A percentile compares a stretch with the other conserved stretches of the same genome.
Evolutionary conservation across 139 green algal genomes (phyloP).

Genomic region (Diplosphaera chodatii): DNA sequence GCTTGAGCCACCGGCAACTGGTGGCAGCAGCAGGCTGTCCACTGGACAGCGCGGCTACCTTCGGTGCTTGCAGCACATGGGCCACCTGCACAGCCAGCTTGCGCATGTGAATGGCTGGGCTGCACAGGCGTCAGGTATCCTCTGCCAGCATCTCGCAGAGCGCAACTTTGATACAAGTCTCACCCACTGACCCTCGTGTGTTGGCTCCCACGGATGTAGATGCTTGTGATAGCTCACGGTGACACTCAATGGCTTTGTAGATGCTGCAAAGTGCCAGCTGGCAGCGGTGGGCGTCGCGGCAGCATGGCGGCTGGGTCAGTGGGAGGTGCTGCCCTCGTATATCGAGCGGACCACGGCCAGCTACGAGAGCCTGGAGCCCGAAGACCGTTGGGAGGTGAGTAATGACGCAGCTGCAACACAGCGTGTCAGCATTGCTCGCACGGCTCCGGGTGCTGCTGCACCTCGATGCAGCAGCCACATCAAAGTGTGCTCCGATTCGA

Average conservation of each 20-base stretch:
- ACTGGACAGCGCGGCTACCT: slow-evolving; percentile 48
- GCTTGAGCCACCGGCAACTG: background rate
- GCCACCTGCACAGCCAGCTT: slow-evolving; percentile 73
- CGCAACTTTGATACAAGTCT: too few relatives aligned
- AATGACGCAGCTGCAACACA: too few relatives aligned
- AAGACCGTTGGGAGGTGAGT: slow-evolving; percentile 55
- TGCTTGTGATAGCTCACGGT: too few relatives aligned
- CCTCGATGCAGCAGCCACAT: background rate
- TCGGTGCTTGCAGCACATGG: slow-evolving; percentile 64
- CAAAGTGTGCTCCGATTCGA: too few relatives aligned
- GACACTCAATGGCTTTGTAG: background rate
- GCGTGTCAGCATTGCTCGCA: too few relatives aligned
- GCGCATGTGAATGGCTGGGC: slow-evolving; percentile 58
- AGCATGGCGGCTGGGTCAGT: slow-evolving; percentile 83
- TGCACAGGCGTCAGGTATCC: background rate
- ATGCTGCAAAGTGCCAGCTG: slow-evolving; percentile 35
- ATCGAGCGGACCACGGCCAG: slow-evolving; percentile 19
- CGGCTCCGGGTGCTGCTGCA: too few relatives aligned
- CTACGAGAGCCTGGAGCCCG: slow-evolving; percentile 16
- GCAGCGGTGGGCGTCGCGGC: slow-evolving; percentile 63
- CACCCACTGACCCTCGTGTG: too few relatives aligned
- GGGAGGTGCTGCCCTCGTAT: slow-evolving; percentile 65
- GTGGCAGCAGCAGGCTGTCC: slow-evolving; percentile 8
- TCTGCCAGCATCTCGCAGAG: too few relatives aligned
- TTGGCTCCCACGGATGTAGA: too few relatives aligned